Base-by-base conservation (phyloP, 768 basidiomycete species). In the Mycena olivaceomarginata region DNA sequence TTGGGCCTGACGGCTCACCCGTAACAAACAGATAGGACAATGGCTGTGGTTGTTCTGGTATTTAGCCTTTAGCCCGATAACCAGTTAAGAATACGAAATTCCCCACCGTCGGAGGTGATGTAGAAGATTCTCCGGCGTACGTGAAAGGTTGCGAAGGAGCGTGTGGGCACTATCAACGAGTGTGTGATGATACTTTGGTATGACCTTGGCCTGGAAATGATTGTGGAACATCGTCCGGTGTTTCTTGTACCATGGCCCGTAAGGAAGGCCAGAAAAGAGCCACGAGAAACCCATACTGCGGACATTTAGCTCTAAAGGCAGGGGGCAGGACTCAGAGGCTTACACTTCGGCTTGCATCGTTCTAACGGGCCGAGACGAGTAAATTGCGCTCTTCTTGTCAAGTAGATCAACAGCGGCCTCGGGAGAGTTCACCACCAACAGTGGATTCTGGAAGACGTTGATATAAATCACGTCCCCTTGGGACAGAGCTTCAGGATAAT, bases 391-490 rank as follows among this genome's bases (percentile, higher is more conserved):
- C 31, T 91, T 87, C 76, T 89, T 92, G 68, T 92, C 92, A 48
- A 93, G 90, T 2, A 93, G 86, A 45, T 93, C 92, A 62, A 85
- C 84, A 7, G 89, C 89, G 4, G 87, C 84, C 66, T 88, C 81
- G 22, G 86, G 82, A 5, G 88, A 85, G 78, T 91, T 92, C 66
- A 91, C 82, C 46, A 91, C 85, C 39, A 91, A 82, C 15, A 90
- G 78, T 62, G 88, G 87, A 74, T 87, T 88, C 40, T 91, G 92
- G 15, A 93, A 82, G 15, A 90, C 86, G 65, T 86, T 88, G 25
- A 92, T 84, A 78, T 90, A 91, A 2, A 93, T 89, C 53, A 93
- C 81, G 69, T 92, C 90, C 8, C 92, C 92, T 91, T 66, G 40
- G 46, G 40, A 51, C 60, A 25, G 59, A 67, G 16, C 11, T 7